Percentiles rank a stretch among this genome's conserved stretches.
phyloP scores from a whole-genome alignment of 2,329 filamentous ascomycete genomes.

The Epichloe glyceriae region DNA sequence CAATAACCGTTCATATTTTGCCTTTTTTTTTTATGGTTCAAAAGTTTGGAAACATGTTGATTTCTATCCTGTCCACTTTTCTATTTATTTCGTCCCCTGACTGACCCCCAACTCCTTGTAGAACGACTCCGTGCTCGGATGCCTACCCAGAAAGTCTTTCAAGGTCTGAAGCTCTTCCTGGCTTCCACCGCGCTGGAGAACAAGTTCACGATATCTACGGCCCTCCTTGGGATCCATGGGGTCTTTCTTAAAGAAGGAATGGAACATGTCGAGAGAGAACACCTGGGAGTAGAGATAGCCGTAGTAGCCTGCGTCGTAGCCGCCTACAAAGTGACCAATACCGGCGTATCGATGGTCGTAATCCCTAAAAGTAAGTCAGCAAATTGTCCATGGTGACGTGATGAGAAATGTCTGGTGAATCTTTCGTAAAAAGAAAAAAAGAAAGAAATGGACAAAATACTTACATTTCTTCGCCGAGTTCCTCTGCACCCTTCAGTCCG shows the following conservation, averaged over 20 bases:
- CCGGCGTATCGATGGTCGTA: slow-evolving; percentile 72
- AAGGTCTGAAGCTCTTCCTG: slow-evolving; percentile 72
- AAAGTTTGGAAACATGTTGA: not conserved
- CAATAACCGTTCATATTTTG: not conserved
- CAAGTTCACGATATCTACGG: slow-evolving; percentile 62
- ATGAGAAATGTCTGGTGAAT: too few species aligned
- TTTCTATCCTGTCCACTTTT: not conserved
- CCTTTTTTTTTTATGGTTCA: not conserved
- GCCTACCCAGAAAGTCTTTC: slow-evolving; percentile 64
- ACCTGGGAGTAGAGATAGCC: slow-evolving; percentile 63
- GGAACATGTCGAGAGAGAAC: slow-evolving; percentile 79
- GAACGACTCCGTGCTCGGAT: slow-evolving; percentile 67
- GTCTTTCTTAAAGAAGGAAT: slow-evolving; percentile 62
- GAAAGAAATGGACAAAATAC: slow-evolving; percentile 11
- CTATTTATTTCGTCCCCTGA: not conserved
- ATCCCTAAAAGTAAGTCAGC: slow-evolving; percentile 28
- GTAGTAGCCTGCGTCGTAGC: slow-evolving; percentile 79
- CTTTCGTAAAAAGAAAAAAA: not conserved
- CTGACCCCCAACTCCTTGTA: slow-evolving; percentile 58
- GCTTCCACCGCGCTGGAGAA: slow-evolving; percentile 64
- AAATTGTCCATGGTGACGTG: not conserved
- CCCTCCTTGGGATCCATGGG: slow-evolving; percentile 68
- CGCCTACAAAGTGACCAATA: slow-evolving; percentile 72
- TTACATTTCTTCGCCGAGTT: slow-evolving; percentile 42
- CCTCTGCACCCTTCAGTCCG: slow-evolving; percentile 62